Conservation (phyloP, 768 basidiomycete genomes). For the Tulasnella sp. region DNA sequence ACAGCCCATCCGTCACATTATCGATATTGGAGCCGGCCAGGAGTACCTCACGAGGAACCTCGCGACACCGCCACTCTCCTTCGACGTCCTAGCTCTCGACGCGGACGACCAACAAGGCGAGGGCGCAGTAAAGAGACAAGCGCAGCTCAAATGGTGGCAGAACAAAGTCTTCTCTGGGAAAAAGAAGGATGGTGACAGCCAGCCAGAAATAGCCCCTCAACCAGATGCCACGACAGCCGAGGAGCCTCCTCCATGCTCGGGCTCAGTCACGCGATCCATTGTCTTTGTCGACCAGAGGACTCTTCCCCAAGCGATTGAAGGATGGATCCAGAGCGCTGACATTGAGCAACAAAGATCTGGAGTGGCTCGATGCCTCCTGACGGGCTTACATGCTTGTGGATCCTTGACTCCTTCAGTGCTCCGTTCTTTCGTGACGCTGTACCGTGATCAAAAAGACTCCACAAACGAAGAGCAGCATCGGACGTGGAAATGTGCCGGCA, state of each 20-base stretch:
- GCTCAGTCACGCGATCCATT: conserved; percentile 7
- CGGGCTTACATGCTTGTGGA: conserved; percentile 19
- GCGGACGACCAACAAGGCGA: conserved; percentile 11
- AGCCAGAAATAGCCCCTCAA: background rate
- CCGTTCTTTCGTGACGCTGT: conserved; percentile 15
- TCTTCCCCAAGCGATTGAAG: conserved; percentile 4
- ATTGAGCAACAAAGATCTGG: background rate
- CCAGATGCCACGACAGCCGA: background rate
- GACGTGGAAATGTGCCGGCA: conserved; percentile 27
- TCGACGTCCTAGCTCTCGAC: conserved; percentile 17
- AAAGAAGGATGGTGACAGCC: background rate
- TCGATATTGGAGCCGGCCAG: conserved; percentile 20
- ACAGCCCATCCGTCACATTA: background rate
- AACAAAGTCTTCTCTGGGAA: conserved; percentile 7
- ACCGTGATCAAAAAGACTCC: background rate
- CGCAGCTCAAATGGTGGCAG: conserved; percentile 11
- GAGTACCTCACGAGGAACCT: conserved; percentile 19
- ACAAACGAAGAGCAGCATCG: background rate
- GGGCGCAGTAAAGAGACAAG: conserved; percentile 14
- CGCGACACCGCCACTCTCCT: conserved; percentile 3
- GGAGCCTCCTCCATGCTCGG: background rate
- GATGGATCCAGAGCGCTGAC: conserved; percentile 7
- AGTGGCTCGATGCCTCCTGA: conserved; percentile 1
- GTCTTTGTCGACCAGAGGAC: conserved; percentile 11
- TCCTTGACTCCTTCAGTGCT: conserved; percentile 18